Base-by-base conservation (phyloP, 257 asterid species). In the Craterostigma plantagineum region DNA sequence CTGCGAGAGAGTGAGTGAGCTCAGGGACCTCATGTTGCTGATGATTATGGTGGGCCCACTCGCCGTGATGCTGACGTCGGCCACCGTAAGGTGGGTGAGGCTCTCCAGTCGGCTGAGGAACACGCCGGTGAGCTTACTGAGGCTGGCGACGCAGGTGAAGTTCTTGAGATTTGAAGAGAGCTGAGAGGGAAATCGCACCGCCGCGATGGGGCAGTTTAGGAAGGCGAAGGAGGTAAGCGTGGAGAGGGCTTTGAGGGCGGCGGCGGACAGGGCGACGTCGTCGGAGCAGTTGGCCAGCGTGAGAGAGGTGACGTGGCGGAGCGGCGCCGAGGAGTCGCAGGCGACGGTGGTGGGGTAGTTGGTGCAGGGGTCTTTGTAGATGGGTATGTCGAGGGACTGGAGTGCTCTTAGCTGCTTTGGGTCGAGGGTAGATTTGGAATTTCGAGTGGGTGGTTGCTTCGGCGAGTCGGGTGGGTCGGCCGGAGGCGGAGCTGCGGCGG, bases 321-420 rank as follows among this genome's bases (percentile, higher is more conserved):
- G 77, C 34, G 95, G 99, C 51, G 55, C 8, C 60, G 77, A 12
- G 55, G 65, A 43, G 73, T 86, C 97, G 55, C 97, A 86, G 10
- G 66, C n/a, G 35, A 59, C 14, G 35, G 62, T 44, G 53, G 65
- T 45, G 33, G 37, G 45, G 70, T 79, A 55, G 66, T 30, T 57
- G 18, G 82, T 52, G 63, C 96, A 85, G 14, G 86, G 92, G 68
- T 75, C 65, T 51, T 73, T 81, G 42, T 73, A 49, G 35, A 75
- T 63, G 37, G 91, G 94, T 30, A 81, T 41, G 58, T 62, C 62
- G 43, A 86, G 73, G 54, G 97, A 81, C 33, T 76, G 80, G 52
- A 86, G 91, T 11, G 94, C 94, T 42, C 68, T 46, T 11, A 76
- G 71, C 50, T 86, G 97, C 33, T 71, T 71, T 7, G 94, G 94